Conservation (phyloP, 495 filamentous ascomycete species). For the Aspergillus nanangensis region DNA sequence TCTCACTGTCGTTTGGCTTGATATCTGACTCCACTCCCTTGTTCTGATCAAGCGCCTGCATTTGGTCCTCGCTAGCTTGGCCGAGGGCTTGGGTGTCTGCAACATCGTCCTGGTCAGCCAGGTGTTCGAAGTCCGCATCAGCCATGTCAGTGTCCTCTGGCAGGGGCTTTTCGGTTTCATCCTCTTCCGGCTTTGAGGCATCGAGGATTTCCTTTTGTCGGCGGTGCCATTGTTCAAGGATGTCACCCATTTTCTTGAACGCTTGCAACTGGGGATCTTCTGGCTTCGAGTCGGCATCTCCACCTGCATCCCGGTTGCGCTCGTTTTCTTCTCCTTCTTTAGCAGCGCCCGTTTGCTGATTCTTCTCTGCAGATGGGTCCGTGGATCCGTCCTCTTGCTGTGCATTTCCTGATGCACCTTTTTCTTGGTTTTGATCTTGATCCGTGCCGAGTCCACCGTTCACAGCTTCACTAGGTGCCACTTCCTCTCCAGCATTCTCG, state of each 20-base stretch:
- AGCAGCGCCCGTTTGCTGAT: slow-evolving; percentile 36
- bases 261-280: slow-evolving; percentile 54
- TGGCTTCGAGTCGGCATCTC: slow-evolving; percentile 38
- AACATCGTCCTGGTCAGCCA: slow-evolving; percentile 72
- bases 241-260: slow-evolving; percentile 90
- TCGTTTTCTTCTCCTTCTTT: slow-evolving; percentile 45
- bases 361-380: slow-evolving; percentile 37
- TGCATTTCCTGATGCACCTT: slow-evolving; percentile 63
- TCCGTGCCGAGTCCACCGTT: slow-evolving; percentile 39
- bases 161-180: slow-evolving; percentile 36
- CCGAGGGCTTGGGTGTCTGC: slow-evolving; percentile 89
- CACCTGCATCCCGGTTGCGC: slow-evolving; percentile 35
- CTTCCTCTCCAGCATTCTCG: slow-evolving; percentile 41
- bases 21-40: slow-evolving; percentile 74
- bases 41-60: slow-evolving; percentile 72
- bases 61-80: slow-evolving; percentile 81
- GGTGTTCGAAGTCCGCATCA: slow-evolving; percentile 80
- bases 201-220: slow-evolving; percentile 74
- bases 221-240: slow-evolving; percentile 88
- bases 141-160: slow-evolving; percentile 61
- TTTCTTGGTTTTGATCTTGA: slow-evolving; percentile 55
- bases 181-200: slow-evolving; percentile 58
- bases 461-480: slow-evolving; percentile 45
- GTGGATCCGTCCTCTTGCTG: slow-evolving; percentile 46
- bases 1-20: slow-evolving; percentile 48